phyloP scores from a whole-genome alignment of 768 basidiomycete species.

The Trametopsis cervina region DNA sequence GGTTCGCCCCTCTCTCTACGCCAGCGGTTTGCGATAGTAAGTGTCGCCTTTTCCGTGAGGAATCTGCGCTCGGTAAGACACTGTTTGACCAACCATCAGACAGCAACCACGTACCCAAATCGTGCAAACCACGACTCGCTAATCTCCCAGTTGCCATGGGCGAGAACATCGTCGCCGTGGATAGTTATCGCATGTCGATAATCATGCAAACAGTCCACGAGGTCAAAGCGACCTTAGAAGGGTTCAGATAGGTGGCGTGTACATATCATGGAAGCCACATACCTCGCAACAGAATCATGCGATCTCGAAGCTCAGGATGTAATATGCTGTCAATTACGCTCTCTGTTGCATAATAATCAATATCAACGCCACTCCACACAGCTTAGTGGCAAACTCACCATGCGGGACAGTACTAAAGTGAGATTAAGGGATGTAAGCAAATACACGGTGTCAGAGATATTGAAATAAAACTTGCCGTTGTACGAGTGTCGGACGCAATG shows the following conservation, averaged over 20 bases:
- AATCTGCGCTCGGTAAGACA: conserved; percentile 40
- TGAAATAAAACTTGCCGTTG: conserved; percentile 49
- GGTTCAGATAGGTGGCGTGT: too few relatives aligned
- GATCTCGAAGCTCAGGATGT: conserved; percentile 84
- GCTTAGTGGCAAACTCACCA: conserved; percentile 36
- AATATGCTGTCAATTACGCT: conserved; percentile 87
- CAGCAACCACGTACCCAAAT: conserved; percentile 53
- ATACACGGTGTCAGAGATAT: neutral
- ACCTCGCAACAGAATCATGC: conserved; percentile 87
- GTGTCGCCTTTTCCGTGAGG: conserved; percentile 66
- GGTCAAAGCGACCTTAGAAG: conserved; percentile 60
- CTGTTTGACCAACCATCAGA: neutral
- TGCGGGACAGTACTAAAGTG: conserved; percentile 69
- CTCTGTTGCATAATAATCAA: conserved; percentile 40
- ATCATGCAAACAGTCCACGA: conserved; percentile 75
- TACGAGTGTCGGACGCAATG: conserved; percentile 80
- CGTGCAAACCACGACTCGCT: conserved; percentile 75
- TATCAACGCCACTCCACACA: neutral
- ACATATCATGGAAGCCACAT: neutral
- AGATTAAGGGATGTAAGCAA: neutral
- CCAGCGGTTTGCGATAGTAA: conserved; percentile 82
- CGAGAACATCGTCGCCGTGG: conserved; percentile 90
- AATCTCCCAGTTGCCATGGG: conserved; percentile 87
- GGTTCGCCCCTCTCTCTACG: conserved; percentile 73
- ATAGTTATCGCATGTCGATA: conserved; percentile 63